A percentile compares a stretch with the other conserved stretches of the same genome.
Evolutionary conservation across 2,329 filamentous ascomycete species (phyloP).

Genomic region (Phyllosticta citrichinensis): DNA sequence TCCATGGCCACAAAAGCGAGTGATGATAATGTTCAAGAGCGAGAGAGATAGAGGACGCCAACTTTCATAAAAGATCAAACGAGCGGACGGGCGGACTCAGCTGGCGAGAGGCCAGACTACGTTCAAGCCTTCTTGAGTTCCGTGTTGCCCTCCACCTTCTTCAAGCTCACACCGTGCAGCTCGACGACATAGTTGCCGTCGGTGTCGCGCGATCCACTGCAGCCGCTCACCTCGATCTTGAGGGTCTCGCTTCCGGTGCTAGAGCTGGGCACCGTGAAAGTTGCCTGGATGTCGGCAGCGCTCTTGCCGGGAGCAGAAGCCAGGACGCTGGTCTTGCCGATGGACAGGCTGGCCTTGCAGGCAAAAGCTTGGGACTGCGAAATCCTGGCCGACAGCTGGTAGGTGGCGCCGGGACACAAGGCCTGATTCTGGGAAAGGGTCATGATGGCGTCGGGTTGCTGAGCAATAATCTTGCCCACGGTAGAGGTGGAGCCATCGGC

Average conservation of each 20-base stretch:
- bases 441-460: slow-evolving; percentile 7
- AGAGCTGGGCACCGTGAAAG: neutral
- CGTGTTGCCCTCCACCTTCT: neutral
- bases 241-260: neutral
- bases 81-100: neutral
- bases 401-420: slow-evolving; percentile 19
- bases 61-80: neutral
- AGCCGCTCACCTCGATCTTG: neutral
- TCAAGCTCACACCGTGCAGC: neutral
- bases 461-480: slow-evolving; percentile 11
- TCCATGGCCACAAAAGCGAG: no score
- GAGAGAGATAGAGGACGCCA: no score
- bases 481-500: slow-evolving; percentile 12
- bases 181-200: neutral
- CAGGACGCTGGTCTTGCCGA: neutral
- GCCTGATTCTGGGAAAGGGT: slow-evolving; percentile 16
- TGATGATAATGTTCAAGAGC: no score
- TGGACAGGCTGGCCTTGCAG: neutral
- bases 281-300: neutral
- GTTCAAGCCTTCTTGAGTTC: neutral
- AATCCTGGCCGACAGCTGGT: slow-evolving; percentile 6
- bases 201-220: neutral
- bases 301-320: neutral
- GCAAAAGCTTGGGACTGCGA: neutral
- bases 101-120: neutral